Percentiles rank a stretch among this genome's conserved stretches.
These are phyloP conservation scores for Scleroderma citrinum DNA, from an alignment of 768 basidiomycete species.

Conservation along the genomic window DNA sequence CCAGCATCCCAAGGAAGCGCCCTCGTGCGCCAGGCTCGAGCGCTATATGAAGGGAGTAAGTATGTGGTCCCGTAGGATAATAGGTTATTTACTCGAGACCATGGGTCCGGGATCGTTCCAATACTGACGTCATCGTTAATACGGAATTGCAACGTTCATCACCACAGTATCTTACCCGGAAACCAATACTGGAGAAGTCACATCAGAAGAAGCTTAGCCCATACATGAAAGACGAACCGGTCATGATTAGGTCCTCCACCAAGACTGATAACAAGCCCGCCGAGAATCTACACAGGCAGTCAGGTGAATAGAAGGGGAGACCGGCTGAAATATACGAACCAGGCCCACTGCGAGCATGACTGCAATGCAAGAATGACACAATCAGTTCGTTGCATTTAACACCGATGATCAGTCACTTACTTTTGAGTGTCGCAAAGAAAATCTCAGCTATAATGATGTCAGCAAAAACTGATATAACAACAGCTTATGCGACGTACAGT, in stretches of 20 bases:
- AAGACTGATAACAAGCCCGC: slow-evolving; percentile 47
- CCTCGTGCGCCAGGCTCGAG: slow-evolving; percentile 17
- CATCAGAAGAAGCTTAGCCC: slow-evolving; percentile 15
- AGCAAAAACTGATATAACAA: background rate
- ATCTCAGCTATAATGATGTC: slow-evolving; percentile 16
- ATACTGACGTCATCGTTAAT: slow-evolving; percentile 9
- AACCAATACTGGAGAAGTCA: slow-evolving; percentile 11
- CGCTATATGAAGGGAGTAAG: background rate
- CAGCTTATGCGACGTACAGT: slow-evolving; percentile 9
- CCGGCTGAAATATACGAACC: slow-evolving; percentile 3
- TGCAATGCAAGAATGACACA: slow-evolving; percentile 6
- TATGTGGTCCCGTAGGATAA: background rate
- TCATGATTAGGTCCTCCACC: slow-evolving; percentile 53
- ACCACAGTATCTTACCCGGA: slow-evolving; percentile 4
- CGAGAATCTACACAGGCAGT: slow-evolving; percentile 24
- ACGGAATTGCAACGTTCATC: background rate
- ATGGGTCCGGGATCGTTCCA: slow-evolving; percentile 20
- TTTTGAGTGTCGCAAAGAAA: slow-evolving; percentile 17
- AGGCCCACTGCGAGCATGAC: slow-evolving; percentile 35
- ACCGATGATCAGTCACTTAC: slow-evolving; percentile 5
- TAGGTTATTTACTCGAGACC: slow-evolving; percentile 12
- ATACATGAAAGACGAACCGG: slow-evolving; percentile 28
- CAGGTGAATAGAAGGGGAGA: background rate
- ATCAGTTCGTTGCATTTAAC: no score
- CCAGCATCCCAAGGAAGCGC: slow-evolving; percentile 19